Evolutionary conservation across 2,329 filamentous ascomycete species (phyloP).

Genomic region (Emergomyces orientalis): DNA sequence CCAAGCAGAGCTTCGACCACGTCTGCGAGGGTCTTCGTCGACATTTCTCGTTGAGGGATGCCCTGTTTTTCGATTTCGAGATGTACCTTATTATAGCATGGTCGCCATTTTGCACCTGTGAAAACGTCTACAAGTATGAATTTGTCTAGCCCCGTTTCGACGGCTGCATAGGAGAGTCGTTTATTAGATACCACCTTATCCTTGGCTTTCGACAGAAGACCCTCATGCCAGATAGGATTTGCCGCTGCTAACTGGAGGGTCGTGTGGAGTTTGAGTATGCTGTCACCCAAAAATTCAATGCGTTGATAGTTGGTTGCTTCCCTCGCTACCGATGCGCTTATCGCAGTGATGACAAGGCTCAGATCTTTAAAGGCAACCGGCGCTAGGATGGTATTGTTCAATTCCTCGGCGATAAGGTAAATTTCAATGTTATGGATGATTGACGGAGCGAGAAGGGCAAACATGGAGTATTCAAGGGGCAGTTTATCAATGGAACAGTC

Average conservation of each 20-base stretch:
- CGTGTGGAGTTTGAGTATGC: slow-evolving; percentile 65
- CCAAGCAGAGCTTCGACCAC: slow-evolving; percentile 80
- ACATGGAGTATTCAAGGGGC: slow-evolving; percentile 38
- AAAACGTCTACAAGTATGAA: slow-evolving; percentile 64
- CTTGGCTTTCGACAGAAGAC: slow-evolving; percentile 60
- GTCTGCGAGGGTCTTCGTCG: slow-evolving; percentile 76
- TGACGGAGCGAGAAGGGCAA: slow-evolving; percentile 59
- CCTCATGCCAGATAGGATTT: slow-evolving; percentile 63
- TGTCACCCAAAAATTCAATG: slow-evolving; percentile 80
- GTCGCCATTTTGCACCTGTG: slow-evolving; percentile 62
- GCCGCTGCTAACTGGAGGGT: slow-evolving; percentile 55
- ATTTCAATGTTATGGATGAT: slow-evolving; percentile 62
- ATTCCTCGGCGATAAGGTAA: slow-evolving; percentile 51
- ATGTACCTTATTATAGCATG: slow-evolving; percentile 47
- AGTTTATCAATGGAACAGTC: slow-evolving; percentile 33
- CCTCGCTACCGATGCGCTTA: slow-evolving; percentile 54
- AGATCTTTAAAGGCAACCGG: slow-evolving; percentile 47
- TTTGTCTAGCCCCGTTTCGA: slow-evolving; percentile 55
- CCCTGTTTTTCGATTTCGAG: slow-evolving; percentile 19
- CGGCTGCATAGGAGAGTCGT: slow-evolving; percentile 56
- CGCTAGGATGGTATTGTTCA: slow-evolving; percentile 49
- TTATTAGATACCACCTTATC: slow-evolving; percentile 64
- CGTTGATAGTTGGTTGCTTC: slow-evolving; percentile 65
- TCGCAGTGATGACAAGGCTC: slow-evolving; percentile 55
- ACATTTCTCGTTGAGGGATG: slow-evolving; percentile 37